Percentiles rank a stretch among this genome's conserved stretches.
phyloP scores from a whole-genome alignment of 805 yeast species.

The Wickerhamiella parazyma region DNA sequence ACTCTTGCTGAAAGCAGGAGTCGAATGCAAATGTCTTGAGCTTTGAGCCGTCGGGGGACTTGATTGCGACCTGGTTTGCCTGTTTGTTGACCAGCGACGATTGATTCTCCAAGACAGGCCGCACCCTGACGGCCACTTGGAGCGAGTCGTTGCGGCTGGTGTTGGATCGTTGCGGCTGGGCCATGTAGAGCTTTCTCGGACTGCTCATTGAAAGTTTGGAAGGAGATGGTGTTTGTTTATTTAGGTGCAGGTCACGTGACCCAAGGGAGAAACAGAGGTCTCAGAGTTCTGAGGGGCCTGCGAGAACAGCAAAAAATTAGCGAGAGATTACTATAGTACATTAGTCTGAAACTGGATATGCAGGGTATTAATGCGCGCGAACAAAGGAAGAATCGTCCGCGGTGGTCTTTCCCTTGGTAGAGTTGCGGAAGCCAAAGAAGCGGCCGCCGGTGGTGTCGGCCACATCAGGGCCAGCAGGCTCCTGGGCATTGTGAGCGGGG shows the following conservation, averaged over 20 bases:
- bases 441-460: slow-evolving; percentile 5
- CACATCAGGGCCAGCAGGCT: not conserved
- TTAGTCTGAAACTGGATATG: not conserved
- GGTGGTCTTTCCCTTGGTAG: slow-evolving; percentile 4
- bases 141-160: slow-evolving; percentile 14
- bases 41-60: slow-evolving; percentile 8
- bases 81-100: slow-evolving; percentile 15
- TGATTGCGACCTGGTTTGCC: slow-evolving; percentile 15
- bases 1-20: slow-evolving; percentile 33
- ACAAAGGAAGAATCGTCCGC: slow-evolving; percentile 21
- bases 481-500: not conserved
- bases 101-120: slow-evolving; percentile 26
- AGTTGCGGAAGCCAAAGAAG: slow-evolving; percentile 7
- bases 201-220: not conserved
- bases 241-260: not conserved
- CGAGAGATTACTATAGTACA: not conserved
- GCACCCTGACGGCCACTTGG: slow-evolving; percentile 29
- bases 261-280: no score
- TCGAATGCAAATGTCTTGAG: slow-evolving; percentile 37
- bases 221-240: not conserved
- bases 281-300: no score
- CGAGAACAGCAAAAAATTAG: no score
- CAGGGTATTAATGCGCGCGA: slow-evolving; percentile 14
- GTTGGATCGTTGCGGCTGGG: not conserved
- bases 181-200: slow-evolving; percentile 3